Evolutionary conservation across 2,329 filamentous ascomycete genomes (phyloP).

Genomic region (Calonectria honghensis): DNA sequence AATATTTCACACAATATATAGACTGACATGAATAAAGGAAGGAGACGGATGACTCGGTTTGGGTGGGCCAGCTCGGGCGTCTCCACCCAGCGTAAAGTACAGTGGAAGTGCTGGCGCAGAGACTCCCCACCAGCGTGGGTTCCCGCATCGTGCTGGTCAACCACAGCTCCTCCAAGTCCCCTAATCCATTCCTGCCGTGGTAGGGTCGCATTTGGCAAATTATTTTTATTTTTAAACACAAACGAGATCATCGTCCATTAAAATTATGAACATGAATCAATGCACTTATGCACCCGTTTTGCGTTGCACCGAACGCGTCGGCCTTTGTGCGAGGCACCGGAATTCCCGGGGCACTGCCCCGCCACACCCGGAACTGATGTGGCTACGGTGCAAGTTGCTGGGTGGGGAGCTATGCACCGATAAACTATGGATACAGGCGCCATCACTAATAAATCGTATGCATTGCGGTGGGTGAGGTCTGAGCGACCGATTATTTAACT

Average conservation of each 20-base stretch:
- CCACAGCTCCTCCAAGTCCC: background rate
- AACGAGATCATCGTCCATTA: too few species aligned
- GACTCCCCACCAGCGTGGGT: background rate
- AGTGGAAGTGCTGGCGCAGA: too few species aligned
- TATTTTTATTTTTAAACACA: background rate
- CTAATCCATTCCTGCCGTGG: background rate
- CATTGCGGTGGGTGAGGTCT: background rate
- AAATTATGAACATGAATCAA: too few species aligned
- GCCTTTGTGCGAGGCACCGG: background rate
- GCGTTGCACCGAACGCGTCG: background rate
- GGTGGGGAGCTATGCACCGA: background rate
- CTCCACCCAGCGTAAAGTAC: background rate
- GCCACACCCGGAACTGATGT: background rate
- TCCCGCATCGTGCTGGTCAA: background rate
- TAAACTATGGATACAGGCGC: too few species aligned
- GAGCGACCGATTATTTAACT: background rate
- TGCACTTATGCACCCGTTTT: background rate
- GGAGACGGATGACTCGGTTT: background rate
- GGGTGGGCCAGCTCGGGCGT: background rate
- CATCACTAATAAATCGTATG: background rate
- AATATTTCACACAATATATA: background rate
- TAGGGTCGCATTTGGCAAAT: background rate
- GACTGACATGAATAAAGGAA: too few species aligned
- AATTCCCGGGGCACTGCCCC: background rate
- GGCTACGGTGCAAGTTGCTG: background rate